These are phyloP conservation scores for Eleusine indica DNA, from an alignment of 176 grass and related monocot genomes.

Conservation along the genomic window DNA sequence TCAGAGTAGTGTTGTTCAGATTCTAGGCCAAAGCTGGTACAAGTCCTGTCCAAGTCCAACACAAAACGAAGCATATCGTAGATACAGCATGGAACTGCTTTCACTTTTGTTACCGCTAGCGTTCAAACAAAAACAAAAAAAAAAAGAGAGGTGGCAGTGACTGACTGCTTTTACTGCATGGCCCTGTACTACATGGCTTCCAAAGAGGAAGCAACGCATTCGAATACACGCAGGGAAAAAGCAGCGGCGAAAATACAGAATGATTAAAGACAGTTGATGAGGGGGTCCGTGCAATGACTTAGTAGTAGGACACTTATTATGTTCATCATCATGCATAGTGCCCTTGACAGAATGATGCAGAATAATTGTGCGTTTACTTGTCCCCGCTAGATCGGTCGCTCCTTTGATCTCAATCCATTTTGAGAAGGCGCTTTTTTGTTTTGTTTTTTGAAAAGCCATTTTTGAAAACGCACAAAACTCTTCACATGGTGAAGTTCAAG, in stretches of 20 bases:
- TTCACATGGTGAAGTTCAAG: background rate
- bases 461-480: background rate
- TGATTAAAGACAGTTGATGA: slow-evolving; percentile 20
- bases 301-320: no score
- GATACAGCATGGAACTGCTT: background rate
- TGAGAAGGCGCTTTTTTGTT: background rate
- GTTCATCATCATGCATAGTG: slow-evolving; percentile 10
- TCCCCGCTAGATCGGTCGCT: background rate
- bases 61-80: background rate
- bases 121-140: background rate
- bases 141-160: background rate
- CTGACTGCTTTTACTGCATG: background rate
- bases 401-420: background rate
- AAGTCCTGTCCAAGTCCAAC: background rate
- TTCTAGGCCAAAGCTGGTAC: background rate
- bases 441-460: no score
- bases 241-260: background rate
- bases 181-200: background rate
- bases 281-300: background rate
- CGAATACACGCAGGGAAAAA: background rate
- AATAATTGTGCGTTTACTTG: slow-evolving; percentile 12
- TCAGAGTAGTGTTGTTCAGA: background rate
- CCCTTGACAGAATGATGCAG: slow-evolving; percentile 28
- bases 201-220: background rate
- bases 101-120: background rate